phyloP scores from a whole-genome alignment of 164 flowering plant species.

The Vitis labrusca region DNA sequence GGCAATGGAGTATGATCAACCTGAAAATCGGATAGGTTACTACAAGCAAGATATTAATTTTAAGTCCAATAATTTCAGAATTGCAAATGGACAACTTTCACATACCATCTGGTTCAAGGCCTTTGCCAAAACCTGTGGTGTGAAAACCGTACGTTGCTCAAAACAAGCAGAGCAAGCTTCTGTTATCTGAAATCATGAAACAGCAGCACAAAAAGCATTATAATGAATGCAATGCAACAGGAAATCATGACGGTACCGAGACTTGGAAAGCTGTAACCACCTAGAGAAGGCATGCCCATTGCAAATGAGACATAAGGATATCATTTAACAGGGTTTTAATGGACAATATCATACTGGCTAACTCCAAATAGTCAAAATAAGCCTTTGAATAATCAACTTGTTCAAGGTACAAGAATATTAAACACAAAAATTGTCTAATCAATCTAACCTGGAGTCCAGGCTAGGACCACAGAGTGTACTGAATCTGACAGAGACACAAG shows the following conservation, averaged over 20 bases:
- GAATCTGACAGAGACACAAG: neutral
- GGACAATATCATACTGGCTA: neutral
- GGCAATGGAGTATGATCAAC: slow-evolving; percentile 92
- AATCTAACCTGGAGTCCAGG: neutral
- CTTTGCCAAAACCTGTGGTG: slow-evolving; percentile 89
- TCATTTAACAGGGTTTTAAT: too few relatives aligned
- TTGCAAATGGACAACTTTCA: slow-evolving; percentile 2
- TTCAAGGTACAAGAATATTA: neutral
- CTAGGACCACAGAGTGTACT: neutral
- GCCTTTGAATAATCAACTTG: neutral
- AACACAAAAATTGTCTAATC: neutral
- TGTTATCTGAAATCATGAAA: slow-evolving; percentile 59
- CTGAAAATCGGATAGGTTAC: slow-evolving; percentile 38
- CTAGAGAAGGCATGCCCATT: too few relatives aligned
- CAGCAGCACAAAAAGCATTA: slow-evolving; percentile 1
- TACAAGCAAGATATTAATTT: neutral
- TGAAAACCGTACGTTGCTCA: slow-evolving; percentile 97
- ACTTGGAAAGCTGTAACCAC: too few relatives aligned
- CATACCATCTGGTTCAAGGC: slow-evolving; percentile 91
- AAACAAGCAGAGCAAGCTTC: slow-evolving; percentile 98
- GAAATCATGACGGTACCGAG: too few relatives aligned
- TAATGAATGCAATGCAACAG: neutral
- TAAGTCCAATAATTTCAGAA: neutral
- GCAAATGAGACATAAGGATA: too few relatives aligned
- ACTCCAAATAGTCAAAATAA: neutral